phyloP scores from a whole-genome alignment of 2,329 filamentous ascomycete species.

The Aspergillus pseudotamarii region DNA sequence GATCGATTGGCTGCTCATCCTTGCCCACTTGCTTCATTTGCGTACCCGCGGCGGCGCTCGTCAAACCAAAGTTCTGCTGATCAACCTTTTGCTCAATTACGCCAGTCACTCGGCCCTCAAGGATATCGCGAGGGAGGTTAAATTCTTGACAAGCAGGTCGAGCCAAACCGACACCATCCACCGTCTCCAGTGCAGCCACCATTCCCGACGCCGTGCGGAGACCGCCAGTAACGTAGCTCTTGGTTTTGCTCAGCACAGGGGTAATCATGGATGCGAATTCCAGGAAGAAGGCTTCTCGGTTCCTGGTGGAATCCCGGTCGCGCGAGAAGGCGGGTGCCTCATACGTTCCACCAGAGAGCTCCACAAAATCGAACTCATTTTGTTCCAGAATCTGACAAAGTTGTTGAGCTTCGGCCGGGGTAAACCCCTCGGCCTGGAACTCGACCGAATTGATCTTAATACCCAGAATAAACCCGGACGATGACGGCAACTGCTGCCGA shows the following conservation, averaged over 20 bases:
- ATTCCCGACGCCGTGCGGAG: slow-evolving; percentile 59
- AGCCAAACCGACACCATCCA: slow-evolving; percentile 64
- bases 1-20: slow-evolving; percentile 56
- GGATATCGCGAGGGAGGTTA: slow-evolving; percentile 29
- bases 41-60: slow-evolving; percentile 50
- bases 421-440: slow-evolving; percentile 50
- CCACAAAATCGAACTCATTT: slow-evolving; percentile 51
- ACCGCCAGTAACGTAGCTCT: slow-evolving; percentile 62
- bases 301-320: slow-evolving; percentile 57
- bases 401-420: slow-evolving; percentile 53
- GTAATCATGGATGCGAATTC: slow-evolving; percentile 61
- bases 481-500: slow-evolving; percentile 19
- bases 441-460: slow-evolving; percentile 66
- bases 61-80: slow-evolving; percentile 56
- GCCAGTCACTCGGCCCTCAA: slow-evolving; percentile 44
- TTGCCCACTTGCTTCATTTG: slow-evolving; percentile 58
- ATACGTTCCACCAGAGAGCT: slow-evolving; percentile 64
- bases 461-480: slow-evolving; percentile 48
- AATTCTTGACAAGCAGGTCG: slow-evolving; percentile 58
- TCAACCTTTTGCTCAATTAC: slow-evolving; percentile 54
- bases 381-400: slow-evolving; percentile 42
- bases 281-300: slow-evolving; percentile 63
- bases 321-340: slow-evolving; percentile 56
- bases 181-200: slow-evolving; percentile 58
- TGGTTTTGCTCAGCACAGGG: slow-evolving; percentile 54